Evolutionary conservation across 2,329 filamentous ascomycete species (phyloP).

Genomic region (Thelonectria olida): DNA sequence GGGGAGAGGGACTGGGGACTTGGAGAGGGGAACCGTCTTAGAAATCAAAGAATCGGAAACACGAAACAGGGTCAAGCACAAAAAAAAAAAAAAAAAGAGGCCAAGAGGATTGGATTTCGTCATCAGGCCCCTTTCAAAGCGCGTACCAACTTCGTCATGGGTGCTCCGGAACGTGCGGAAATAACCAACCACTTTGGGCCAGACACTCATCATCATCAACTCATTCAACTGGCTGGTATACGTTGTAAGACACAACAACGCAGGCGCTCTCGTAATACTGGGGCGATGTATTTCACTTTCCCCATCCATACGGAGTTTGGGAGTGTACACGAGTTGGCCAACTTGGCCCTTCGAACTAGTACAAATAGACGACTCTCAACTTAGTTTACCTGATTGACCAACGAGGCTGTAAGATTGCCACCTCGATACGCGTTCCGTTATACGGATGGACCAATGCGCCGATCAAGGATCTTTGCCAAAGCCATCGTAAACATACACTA

Average conservation of each 20-base stretch:
- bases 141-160: no score
- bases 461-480: no score
- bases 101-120: background rate
- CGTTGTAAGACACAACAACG: background rate
- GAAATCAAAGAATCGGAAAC: slow-evolving; percentile 13
- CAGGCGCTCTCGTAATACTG: background rate
- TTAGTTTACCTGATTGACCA: no score
- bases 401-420: no score
- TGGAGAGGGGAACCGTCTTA: background rate
- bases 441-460: no score
- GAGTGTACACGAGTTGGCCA: no score
- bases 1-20: background rate
- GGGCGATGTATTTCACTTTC: background rate
- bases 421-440: no score
- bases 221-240: background rate
- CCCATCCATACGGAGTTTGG: no score
- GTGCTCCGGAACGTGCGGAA: slow-evolving; percentile 22
- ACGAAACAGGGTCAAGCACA: background rate
- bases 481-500: no score
- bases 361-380: no score
- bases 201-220: background rate
- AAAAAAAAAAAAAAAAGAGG: background rate
- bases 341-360: no score
- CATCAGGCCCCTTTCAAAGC: background rate
- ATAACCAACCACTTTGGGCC: slow-evolving; percentile 12